These are phyloP conservation scores for Aspergillus sparsus DNA, from an alignment of 495 filamentous ascomycete species.

Conservation along the genomic window DNA sequence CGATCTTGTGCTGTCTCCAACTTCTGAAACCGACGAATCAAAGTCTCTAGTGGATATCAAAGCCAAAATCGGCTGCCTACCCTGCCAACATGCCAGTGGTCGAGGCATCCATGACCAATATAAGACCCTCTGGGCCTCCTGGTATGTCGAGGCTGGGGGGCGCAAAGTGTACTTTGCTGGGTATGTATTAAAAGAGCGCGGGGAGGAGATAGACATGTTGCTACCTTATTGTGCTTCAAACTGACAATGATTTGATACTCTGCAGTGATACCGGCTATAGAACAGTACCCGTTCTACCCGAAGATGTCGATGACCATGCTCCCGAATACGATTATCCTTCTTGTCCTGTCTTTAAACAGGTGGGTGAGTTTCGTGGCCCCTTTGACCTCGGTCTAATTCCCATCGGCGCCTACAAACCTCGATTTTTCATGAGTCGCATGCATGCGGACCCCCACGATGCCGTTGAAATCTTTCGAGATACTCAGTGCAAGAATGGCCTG, in stretches of 20 bases:
- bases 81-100: slow-evolving; percentile 81
- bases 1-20: slow-evolving; percentile 62
- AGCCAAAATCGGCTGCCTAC: slow-evolving; percentile 78
- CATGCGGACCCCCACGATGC: slow-evolving; percentile 88
- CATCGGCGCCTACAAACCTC: slow-evolving; percentile 87
- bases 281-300: slow-evolving; percentile 67
- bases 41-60: slow-evolving; percentile 51
- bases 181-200: slow-evolving; percentile 27
- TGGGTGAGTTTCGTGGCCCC: slow-evolving; percentile 77
- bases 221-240: background rate
- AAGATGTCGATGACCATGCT: slow-evolving; percentile 71
- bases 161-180: slow-evolving; percentile 49
- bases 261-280: slow-evolving; percentile 76
- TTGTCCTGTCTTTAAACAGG: slow-evolving; percentile 85
- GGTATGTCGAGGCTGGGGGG: slow-evolving; percentile 73
- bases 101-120: slow-evolving; percentile 67
- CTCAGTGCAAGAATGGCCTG: slow-evolving; percentile 77
- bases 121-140: slow-evolving; percentile 83
- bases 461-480: slow-evolving; percentile 89
- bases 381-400: slow-evolving; percentile 95
- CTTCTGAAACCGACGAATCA: slow-evolving; percentile 28
- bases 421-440: slow-evolving; percentile 72
- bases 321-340: slow-evolving; percentile 68
- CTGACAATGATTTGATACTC: background rate
- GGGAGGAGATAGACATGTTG: too few relatives aligned